These are phyloP conservation scores for Cladorrhinum sp. DNA, from an alignment of 2,329 filamentous ascomycete species.

Conservation along the genomic window DNA sequence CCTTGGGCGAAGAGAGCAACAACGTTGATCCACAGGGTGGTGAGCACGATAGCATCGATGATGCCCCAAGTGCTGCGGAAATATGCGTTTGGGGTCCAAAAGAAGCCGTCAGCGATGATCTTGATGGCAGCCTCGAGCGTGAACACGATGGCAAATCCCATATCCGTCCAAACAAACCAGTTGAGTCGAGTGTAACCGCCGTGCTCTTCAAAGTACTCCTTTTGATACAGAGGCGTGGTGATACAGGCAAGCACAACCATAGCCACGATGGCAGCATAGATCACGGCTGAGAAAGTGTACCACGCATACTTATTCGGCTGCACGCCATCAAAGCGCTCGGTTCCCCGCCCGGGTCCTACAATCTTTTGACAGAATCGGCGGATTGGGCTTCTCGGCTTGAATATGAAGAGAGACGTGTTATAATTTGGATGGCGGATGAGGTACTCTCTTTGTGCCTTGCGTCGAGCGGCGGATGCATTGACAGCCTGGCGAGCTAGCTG, in stretches of 20 bases:
- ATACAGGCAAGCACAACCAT: slow-evolving; percentile 98
- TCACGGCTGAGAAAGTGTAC: slow-evolving; percentile 90
- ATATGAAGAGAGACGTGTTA: slow-evolving; percentile 88
- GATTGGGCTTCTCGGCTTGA: slow-evolving; percentile 73
- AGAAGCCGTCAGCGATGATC: slow-evolving; percentile 88
- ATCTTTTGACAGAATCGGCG: slow-evolving; percentile 82
- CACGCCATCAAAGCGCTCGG: slow-evolving; percentile 82
- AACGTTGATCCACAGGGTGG: slow-evolving; percentile 96
- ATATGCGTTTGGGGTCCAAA: slow-evolving; percentile 97
- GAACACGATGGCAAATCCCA: slow-evolving; percentile 86
- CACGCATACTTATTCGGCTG: slow-evolving; percentile 85
- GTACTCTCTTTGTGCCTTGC: slow-evolving; percentile 87
- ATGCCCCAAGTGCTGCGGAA: slow-evolving; percentile 95
- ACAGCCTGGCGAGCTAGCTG: slow-evolving; percentile 90
- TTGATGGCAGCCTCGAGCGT: slow-evolving; percentile 85
- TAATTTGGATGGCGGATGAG: slow-evolving; percentile 82
- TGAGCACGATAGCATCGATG: slow-evolving; percentile 85
- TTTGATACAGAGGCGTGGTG: slow-evolving; percentile 92
- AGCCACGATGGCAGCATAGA: slow-evolving; percentile 89
- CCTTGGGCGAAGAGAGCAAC: slow-evolving; percentile 77
- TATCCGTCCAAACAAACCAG: slow-evolving; percentile 95
- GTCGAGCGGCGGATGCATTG: slow-evolving; percentile 75
- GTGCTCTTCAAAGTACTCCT: slow-evolving; percentile 68
- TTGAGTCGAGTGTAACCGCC: slow-evolving; percentile 60
- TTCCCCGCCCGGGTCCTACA: slow-evolving; percentile 86